These are phyloP conservation scores for Apophysomyces sp. DNA, from an alignment of 371 early-diverging fungal genomes.

Conservation along the genomic window DNA sequence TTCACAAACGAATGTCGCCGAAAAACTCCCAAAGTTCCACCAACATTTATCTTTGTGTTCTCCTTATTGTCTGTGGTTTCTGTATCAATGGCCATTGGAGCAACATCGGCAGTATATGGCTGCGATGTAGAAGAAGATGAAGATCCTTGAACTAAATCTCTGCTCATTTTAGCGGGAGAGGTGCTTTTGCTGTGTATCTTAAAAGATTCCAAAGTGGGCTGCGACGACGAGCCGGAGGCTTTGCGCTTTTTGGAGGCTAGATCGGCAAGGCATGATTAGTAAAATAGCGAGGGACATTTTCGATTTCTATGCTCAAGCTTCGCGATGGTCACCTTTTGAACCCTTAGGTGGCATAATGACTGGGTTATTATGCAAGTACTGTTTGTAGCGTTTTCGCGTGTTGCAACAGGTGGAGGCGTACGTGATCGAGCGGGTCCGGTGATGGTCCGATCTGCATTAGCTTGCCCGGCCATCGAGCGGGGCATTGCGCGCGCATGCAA, in stretches of 20 bases:
- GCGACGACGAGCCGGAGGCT: conserved; percentile 9
- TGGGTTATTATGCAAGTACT: not conserved
- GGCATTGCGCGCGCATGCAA: not conserved
- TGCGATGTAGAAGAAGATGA: not conserved
- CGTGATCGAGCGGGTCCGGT: too few relatives aligned
- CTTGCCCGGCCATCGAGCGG: not conserved
- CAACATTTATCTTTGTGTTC: not conserved
- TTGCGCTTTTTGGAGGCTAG: conserved; percentile 17
- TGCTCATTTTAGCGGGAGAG: conserved; percentile 6
- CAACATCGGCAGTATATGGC: not conserved
- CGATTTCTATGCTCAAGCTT: not conserved
- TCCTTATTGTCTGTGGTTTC: not conserved
- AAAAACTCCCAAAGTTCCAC: conserved; percentile 15
- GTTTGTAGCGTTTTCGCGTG: too few relatives aligned
- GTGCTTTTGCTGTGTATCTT: conserved; percentile 5
- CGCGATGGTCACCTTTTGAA: not conserved
- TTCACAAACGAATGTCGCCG: conserved; percentile 14
- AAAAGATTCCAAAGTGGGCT: conserved; percentile 10
- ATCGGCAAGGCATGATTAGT: not conserved
- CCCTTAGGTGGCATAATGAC: not conserved
- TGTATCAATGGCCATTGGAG: conserved; percentile 11
- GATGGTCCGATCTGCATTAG: not conserved
- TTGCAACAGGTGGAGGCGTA: too few relatives aligned
- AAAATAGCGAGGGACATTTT: not conserved
- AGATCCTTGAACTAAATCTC: conserved; percentile 1